Base-by-base conservation (phyloP, 148 eudicot genomes). In the Spergularia marina region DNA sequence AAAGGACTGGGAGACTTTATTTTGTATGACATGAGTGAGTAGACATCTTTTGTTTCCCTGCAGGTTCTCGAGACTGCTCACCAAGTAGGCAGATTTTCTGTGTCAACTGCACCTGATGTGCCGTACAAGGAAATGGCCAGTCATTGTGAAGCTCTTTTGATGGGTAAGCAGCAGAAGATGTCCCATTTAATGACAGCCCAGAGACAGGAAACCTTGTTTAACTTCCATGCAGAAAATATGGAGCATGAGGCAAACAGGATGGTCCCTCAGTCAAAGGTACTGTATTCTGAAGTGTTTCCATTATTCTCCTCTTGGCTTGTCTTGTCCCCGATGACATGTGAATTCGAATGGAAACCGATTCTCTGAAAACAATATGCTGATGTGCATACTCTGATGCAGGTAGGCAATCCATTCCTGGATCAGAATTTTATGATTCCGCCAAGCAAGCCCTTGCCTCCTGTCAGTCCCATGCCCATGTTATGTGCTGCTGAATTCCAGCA, bases 101-200 rank as follows among this genome's bases (percentile, higher is more conserved):
- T 90, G 51, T 84, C 94, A 82, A 84, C 84, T 30, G 89, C 88
- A 17, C 85, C 90, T 20, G 93, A 90, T 79, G 83, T 90, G 69
- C 77, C 99, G 53, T 95, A 89, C 82, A 89, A 84, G 84, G 99
- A 95, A 84, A 95, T 88, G 90, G 89, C 99, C 30, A 78, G 78
- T 73, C 91, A 90, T 69, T 95, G 99, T 83, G 99, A 95, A 83
- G 85, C 92, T 68, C 91, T 95, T 80, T 60, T 86, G 76, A 83
- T 80, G 78, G 97, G 96, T 67, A 95, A 95, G 82, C 92, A 92
- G 80, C 87, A 90, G 83, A 92, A 87, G 82, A 90, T 95, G 97
- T 89, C 89, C 40, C 70, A 84, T 84, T 82, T 95, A 87, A 89
- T 88, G 81, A 79, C 78, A 53, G 67, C 83, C 40, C 91, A 85